Conservation (phyloP, 1,284 basidiomycete genomes). For the Cryptococcus depauperatus region DNA sequence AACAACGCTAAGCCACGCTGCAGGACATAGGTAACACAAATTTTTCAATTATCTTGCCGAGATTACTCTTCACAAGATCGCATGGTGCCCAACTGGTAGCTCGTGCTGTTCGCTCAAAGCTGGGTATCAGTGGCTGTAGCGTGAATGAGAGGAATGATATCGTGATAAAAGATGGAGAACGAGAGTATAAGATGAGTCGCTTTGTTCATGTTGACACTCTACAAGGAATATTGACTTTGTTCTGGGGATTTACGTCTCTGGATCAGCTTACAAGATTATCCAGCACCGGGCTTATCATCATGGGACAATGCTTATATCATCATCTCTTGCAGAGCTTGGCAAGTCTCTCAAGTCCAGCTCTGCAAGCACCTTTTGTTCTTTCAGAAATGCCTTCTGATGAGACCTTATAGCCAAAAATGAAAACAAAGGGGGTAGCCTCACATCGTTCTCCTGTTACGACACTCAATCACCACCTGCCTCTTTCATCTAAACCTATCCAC, state of each 20-base stretch:
- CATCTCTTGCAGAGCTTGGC: constrained; percentile 62
- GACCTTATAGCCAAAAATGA: constrained; percentile 57
- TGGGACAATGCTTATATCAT: constrained; percentile 96
- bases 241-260: constrained; percentile 64
- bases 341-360: constrained; percentile 63
- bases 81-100: constrained; percentile 71
- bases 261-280: constrained; percentile 95
- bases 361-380: constrained; percentile 46
- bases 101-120: constrained; percentile 60
- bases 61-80: constrained; percentile 69
- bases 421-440: constrained; percentile 79
- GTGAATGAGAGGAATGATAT: constrained; percentile 91
- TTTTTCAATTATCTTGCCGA: constrained; percentile 86
- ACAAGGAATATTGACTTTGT: not conserved
- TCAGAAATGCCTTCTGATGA: not conserved
- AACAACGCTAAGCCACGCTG: not conserved
- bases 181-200: constrained; percentile 71
- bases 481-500: constrained; percentile 41
- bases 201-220: not conserved
- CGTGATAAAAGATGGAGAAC: constrained; percentile 52
- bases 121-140: constrained; percentile 59
- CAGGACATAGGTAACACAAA: constrained; percentile 97
- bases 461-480: constrained; percentile 52
- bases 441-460: constrained; percentile 89
- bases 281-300: constrained; percentile 91